A percentile compares a stretch with the other conserved stretches of the same genome.
These are phyloP conservation scores for Microthlaspi erraticum DNA, from an alignment of 345 rosid genomes.

Conservation along the genomic window DNA sequence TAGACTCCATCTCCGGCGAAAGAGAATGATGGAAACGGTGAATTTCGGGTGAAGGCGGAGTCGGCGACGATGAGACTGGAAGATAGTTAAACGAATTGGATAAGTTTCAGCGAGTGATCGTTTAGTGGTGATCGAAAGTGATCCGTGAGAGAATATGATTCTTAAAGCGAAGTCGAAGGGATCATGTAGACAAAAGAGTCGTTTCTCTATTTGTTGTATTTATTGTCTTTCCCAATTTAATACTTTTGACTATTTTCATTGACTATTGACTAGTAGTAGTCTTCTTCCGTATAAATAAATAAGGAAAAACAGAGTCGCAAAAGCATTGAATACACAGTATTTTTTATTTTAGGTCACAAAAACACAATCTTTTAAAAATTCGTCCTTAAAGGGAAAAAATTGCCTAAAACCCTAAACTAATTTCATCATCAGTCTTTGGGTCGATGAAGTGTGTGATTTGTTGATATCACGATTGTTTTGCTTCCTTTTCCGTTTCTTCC, in stretches of 20 bases:
- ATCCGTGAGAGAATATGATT: slow-evolving; percentile 32
- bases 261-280: background rate
- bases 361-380: background rate
- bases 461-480: slow-evolving; percentile 16
- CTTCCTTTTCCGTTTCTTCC: background rate
- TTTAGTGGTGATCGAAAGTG: slow-evolving; percentile 26
- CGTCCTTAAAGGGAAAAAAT: background rate
- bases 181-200: no score
- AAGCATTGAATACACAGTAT: no score
- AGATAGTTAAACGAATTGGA: no score
- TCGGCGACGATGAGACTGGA: no score
- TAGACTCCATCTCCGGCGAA: slow-evolving; percentile 48
- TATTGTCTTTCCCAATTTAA: slow-evolving; percentile 10
- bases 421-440: background rate
- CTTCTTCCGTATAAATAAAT: background rate
- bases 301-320: no score
- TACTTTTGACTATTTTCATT: slow-evolving; percentile 24
- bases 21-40: background rate
- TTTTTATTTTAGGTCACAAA: background rate
- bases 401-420: slow-evolving; percentile 38
- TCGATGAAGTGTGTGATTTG: slow-evolving; percentile 23
- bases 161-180: slow-evolving; percentile 20
- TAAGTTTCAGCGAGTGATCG: slow-evolving; percentile 15
- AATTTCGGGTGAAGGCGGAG: background rate
- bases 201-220: background rate